phyloP scores from a whole-genome alignment of 2,329 filamentous ascomycete species.

The Diaporthe nobilis region DNA sequence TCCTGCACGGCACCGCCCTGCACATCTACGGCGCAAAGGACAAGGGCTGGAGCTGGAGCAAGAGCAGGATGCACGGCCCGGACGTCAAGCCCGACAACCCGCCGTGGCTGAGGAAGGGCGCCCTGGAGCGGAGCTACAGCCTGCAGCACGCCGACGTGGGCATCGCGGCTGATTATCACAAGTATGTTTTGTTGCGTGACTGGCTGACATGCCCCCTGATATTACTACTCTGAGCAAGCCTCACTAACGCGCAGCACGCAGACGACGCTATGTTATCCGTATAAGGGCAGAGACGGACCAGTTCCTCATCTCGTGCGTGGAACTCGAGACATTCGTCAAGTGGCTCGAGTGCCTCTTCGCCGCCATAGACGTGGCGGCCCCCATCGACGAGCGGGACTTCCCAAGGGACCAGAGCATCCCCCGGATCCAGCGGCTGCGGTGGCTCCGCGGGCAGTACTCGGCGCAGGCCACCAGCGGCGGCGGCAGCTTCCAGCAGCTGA shows the following conservation, averaged over 20 bases:
- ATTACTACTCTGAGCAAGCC: too few species aligned
- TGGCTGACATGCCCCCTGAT: background rate
- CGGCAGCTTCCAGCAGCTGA: constrained; percentile 43
- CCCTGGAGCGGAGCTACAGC: constrained; percentile 77
- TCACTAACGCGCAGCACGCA: constrained; percentile 47
- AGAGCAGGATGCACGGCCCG: constrained; percentile 61
- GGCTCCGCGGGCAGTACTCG: constrained; percentile 58
- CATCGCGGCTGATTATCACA: constrained; percentile 79
- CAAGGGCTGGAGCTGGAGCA: constrained; percentile 65
- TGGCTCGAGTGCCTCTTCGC: constrained; percentile 80
- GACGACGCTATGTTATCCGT: constrained; percentile 77
- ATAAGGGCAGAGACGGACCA: constrained; percentile 81
- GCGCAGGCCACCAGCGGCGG: constrained; percentile 46
- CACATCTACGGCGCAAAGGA: constrained; percentile 74
- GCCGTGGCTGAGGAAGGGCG: constrained; percentile 66
- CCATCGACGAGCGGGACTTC: constrained; percentile 78
- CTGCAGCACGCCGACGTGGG: constrained; percentile 83
- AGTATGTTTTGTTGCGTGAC: constrained; percentile 64
- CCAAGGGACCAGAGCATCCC: constrained; percentile 74
- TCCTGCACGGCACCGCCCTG: constrained; percentile 78
- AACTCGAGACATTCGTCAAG: constrained; percentile 75
- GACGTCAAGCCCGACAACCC: constrained; percentile 65
- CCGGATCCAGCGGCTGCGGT: constrained; percentile 67
- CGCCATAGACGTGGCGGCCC: constrained; percentile 79
- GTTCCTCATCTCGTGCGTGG: constrained; percentile 76